Conservation (phyloP, 768 basidiomycete species). For the Russula dissimulans region DNA sequence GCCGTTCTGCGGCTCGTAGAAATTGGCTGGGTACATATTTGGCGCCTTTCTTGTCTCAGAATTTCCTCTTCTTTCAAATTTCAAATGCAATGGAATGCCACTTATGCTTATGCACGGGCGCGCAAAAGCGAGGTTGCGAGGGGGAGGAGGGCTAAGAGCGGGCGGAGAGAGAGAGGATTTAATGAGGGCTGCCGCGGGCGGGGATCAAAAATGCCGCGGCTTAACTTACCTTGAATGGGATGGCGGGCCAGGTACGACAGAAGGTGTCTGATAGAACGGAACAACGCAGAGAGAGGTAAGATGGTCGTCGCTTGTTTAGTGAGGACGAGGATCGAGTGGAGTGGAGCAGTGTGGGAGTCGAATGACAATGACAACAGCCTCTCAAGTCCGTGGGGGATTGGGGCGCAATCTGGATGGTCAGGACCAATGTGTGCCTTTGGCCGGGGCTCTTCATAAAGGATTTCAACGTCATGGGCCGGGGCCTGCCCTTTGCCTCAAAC, state of each 20-base stretch:
- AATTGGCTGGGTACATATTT: conserved; percentile 14
- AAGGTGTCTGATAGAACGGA: conserved; percentile 2
- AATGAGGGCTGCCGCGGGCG: conserved; percentile 1
- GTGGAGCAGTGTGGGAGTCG: background rate
- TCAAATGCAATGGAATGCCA: no score
- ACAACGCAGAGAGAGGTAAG: background rate
- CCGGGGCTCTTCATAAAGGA: conserved; percentile 10
- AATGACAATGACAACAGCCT: background rate
- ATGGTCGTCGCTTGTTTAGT: background rate
- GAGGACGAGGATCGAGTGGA: background rate
- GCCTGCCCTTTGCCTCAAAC: conserved; percentile 16
- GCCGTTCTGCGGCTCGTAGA: conserved; percentile 19
- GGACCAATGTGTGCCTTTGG: background rate
- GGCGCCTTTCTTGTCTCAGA: background rate
- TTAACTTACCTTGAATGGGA: background rate
- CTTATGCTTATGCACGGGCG: no score
- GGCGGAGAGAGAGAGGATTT: background rate
- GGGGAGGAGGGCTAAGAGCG: background rate
- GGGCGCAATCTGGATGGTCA: conserved; percentile 8
- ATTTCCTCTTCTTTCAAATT: background rate
- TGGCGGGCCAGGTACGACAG: background rate
- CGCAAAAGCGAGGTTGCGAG: background rate
- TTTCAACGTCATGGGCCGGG: conserved; percentile 14
- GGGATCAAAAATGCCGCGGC: background rate
- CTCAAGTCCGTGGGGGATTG: background rate